These are phyloP conservation scores for Hevea brasiliensis DNA, from an alignment of 345 rosid species.

Conservation along the genomic window DNA sequence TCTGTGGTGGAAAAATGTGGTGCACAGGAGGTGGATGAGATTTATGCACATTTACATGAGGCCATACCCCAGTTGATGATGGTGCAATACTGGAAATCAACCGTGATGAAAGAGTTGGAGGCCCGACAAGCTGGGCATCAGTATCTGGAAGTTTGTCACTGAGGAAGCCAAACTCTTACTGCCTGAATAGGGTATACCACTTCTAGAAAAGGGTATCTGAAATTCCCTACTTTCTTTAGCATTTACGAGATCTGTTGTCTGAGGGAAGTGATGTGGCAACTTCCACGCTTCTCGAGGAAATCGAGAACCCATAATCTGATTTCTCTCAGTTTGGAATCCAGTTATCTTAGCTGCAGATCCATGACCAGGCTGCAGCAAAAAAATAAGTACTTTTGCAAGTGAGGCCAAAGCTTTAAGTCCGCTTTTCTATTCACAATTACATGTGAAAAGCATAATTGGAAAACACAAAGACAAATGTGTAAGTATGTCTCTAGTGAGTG, in stretches of 20 bases:
- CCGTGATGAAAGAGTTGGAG: constrained; percentile 40
- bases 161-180: constrained; percentile 41
- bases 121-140: constrained; percentile 44
- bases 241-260: constrained; percentile 41
- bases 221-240: constrained; percentile 48
- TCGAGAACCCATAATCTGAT: constrained; percentile 30
- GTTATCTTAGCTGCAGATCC: constrained; percentile 32
- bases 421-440: background rate
- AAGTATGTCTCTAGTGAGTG: background rate
- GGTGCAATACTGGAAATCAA: constrained; percentile 38
- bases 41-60: constrained; percentile 52
- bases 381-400: background rate
- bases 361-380: constrained; percentile 48
- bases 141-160: constrained; percentile 40
- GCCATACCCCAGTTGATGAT: constrained; percentile 49
- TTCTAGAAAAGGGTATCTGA: constrained; percentile 42
- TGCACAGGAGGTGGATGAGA: constrained; percentile 49
- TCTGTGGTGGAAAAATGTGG: constrained; percentile 45
- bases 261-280: constrained; percentile 38
- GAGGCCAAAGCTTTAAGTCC: background rate
- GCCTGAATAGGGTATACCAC: constrained; percentile 41
- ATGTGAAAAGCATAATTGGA: background rate
- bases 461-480: background rate
- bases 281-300: constrained; percentile 53
- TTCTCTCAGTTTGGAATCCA: constrained; percentile 34